A percentile compares a stretch with the other conserved stretches of the same genome.
Evolutionary conservation across 75 land plant genomes (phyloP).

Genomic region (Selaginella moellendorffii): DNA sequence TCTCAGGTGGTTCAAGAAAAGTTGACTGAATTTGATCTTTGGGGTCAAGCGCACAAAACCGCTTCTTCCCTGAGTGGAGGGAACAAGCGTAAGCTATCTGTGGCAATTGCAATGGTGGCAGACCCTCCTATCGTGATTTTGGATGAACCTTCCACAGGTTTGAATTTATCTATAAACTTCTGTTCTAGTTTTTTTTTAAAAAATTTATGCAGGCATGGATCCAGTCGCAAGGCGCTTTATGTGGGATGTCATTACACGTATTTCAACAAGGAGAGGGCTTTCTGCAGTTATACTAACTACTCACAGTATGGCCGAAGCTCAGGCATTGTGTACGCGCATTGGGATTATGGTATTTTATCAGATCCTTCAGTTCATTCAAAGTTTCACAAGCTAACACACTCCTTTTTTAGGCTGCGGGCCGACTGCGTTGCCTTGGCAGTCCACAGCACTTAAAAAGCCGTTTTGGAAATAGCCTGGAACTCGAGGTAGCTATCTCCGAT

Average conservation of each 20-base stretch:
- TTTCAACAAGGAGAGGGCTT: slow-evolving; percentile 62
- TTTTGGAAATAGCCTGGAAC: slow-evolving; percentile 69
- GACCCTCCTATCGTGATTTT: slow-evolving; percentile 84
- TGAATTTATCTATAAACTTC: background rate
- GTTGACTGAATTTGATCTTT: slow-evolving; percentile 62
- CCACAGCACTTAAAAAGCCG: slow-evolving; percentile 84
- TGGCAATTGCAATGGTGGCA: slow-evolving; percentile 89
- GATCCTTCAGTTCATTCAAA: no score
- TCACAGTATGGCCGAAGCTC: slow-evolving; percentile 94
- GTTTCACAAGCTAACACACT: background rate
- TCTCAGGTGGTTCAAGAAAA: slow-evolving; percentile 55
- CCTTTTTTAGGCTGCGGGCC: slow-evolving; percentile 56
- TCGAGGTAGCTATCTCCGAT: slow-evolving; percentile 35
- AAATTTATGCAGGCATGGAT: slow-evolving; percentile 59
- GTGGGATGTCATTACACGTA: slow-evolving; percentile 82
- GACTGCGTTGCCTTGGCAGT: slow-evolving; percentile 69
- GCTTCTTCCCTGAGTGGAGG: slow-evolving; percentile 80
- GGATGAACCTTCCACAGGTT: slow-evolving; percentile 93
- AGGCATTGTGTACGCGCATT: slow-evolving; percentile 77
- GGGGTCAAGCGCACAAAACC: slow-evolving; percentile 51
- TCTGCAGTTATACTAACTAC: slow-evolving; percentile 85
- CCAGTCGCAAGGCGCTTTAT: slow-evolving; percentile 83
- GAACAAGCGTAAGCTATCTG: slow-evolving; percentile 84
- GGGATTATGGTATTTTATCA: slow-evolving; percentile 74
- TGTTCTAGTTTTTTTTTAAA: background rate